Evolutionary conservation across 2,329 filamentous ascomycete genomes (phyloP).

Genomic region (Neophaeococcomyces mojaviensis): DNA sequence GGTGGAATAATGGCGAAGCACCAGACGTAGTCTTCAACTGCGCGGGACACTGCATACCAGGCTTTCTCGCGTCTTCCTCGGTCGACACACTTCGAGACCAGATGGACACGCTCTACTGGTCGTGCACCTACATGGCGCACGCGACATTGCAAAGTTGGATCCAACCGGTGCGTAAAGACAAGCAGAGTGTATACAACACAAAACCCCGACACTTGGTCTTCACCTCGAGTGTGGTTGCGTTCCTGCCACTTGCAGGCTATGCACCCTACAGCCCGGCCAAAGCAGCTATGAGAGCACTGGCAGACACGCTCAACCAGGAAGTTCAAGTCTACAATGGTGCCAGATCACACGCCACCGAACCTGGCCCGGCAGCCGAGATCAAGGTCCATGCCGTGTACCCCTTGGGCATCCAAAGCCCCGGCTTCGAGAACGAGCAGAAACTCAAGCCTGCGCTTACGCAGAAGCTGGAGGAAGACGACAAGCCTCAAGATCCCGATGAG

Average conservation of each 20-base stretch:
- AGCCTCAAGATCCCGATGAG: constrained; percentile 66
- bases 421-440: constrained; percentile 65
- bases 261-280: constrained; percentile 76
- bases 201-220: constrained; percentile 70
- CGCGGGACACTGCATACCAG: constrained; percentile 66
- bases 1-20: constrained; percentile 66
- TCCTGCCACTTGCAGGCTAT: constrained; percentile 76
- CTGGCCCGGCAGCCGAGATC: constrained; percentile 54
- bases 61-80: constrained; percentile 69
- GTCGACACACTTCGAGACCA: constrained; percentile 61
- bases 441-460: constrained; percentile 75
- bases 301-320: constrained; percentile 78
- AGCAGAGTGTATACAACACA: constrained; percentile 23
- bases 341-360: constrained; percentile 24
- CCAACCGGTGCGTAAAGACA: constrained; percentile 27
- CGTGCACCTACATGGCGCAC: constrained; percentile 77
- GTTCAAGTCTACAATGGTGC: constrained; percentile 73
- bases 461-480: constrained; percentile 74
- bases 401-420: constrained; percentile 71
- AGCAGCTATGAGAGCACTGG: constrained; percentile 72
- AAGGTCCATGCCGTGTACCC: constrained; percentile 77
- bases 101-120: constrained; percentile 92
- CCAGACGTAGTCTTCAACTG: constrained; percentile 90
- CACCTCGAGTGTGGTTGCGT: constrained; percentile 68
- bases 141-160: constrained; percentile 72